Conservation (phyloP, 345 rosid genomes). For the Ceriops decandra region DNA sequence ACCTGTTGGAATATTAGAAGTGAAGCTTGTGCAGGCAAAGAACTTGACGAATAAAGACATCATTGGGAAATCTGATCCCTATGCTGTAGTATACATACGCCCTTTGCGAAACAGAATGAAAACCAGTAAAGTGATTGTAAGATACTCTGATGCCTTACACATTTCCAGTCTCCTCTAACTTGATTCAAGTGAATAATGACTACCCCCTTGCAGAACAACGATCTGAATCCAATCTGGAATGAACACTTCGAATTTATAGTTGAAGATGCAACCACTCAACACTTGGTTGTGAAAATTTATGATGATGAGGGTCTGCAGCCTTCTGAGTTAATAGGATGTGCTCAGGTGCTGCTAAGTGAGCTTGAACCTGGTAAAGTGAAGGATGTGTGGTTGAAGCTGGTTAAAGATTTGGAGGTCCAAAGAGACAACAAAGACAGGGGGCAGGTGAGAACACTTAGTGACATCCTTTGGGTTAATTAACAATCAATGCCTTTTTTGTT, state of each 20-base stretch:
- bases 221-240: constrained; percentile 95
- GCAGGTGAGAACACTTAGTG: constrained; percentile 46
- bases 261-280: constrained; percentile 90
- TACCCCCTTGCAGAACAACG: constrained; percentile 64
- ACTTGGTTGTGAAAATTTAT: constrained; percentile 75
- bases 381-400: constrained; percentile 96
- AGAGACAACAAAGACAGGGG: constrained; percentile 92
- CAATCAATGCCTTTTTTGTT: neutral
- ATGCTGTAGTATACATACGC: constrained; percentile 68
- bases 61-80: constrained; percentile 97
- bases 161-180: constrained; percentile 9
- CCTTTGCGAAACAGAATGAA: constrained; percentile 75
- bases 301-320: constrained; percentile 96
- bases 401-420: constrained; percentile 93
- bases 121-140: constrained; percentile 81
- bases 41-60: constrained; percentile 88
- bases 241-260: constrained; percentile 89
- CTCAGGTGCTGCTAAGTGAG: constrained; percentile 64
- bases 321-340: constrained; percentile 82
- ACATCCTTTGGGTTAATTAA: neutral
- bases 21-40: constrained; percentile 97
- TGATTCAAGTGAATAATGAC: constrained; percentile 13
- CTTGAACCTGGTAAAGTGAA: constrained; percentile 98
- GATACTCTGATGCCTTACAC: constrained; percentile 18
- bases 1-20: constrained; percentile 87